Conservation (phyloP, 164 flowering plant genomes). For the Protea cynaroides region DNA sequence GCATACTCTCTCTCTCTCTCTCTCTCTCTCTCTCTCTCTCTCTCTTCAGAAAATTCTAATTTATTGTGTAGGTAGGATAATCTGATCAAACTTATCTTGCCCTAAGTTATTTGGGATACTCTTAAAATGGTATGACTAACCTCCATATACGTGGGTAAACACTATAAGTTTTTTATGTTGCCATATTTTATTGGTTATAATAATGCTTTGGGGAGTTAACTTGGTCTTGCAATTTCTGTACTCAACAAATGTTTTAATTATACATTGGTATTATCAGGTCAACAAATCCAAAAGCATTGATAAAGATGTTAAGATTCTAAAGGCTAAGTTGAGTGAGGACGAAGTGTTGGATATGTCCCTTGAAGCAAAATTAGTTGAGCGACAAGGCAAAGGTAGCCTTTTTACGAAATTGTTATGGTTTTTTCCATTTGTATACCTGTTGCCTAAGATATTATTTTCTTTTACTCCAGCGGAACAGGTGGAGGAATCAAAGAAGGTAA, state of each 20-base stretch:
- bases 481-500: conserved; percentile 44
- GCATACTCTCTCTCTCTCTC: no score
- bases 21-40: background rate
- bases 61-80: background rate
- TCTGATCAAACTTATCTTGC: background rate
- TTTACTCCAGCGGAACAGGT: conserved; percentile 47
- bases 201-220: background rate
- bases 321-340: conserved; percentile 56
- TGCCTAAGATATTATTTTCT: background rate
- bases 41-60: no score
- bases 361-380: conserved; percentile 66
- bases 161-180: background rate
- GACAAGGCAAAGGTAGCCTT: conserved; percentile 59
- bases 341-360: conserved; percentile 55
- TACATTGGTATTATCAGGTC: conserved; percentile 31
- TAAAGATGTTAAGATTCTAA: conserved; percentile 63
- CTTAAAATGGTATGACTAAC: background rate
- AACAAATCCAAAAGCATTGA: conserved; percentile 67
- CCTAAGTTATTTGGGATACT: background rate
- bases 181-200: background rate
- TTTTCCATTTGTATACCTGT: background rate
- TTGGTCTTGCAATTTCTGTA: background rate
- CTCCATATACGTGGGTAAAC: no score
- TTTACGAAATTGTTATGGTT: background rate
- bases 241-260: background rate